A percentile compares a stretch with the other conserved stretches of the same genome.
phyloP scores from a whole-genome alignment of 805 yeast species.

The Teunomyces stri region DNA sequence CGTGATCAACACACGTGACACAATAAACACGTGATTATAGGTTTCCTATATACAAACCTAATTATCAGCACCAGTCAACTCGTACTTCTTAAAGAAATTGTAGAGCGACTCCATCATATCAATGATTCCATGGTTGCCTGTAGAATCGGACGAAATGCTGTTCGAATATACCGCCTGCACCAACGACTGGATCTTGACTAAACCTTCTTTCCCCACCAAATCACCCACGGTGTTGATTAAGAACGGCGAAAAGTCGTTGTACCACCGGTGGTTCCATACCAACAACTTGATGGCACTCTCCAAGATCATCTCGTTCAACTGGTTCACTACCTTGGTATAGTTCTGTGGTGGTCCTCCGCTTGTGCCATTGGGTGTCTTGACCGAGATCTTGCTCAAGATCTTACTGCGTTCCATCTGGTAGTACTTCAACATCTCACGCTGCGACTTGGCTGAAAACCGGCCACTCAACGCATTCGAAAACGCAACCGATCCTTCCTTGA shows the following conservation, averaged over 20 bases:
- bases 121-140: constrained; percentile 51
- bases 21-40: too few species aligned
- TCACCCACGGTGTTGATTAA: constrained; percentile 56
- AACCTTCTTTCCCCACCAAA: constrained; percentile 73
- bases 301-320: constrained; percentile 56
- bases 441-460: constrained; percentile 79
- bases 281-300: constrained; percentile 70
- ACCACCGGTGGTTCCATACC: constrained; percentile 99
- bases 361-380: constrained; percentile 6
- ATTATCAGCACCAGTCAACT: constrained; percentile 44
- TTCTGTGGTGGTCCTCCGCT: constrained; percentile 21
- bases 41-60: constrained; percentile 4
- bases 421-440: constrained; percentile 68
- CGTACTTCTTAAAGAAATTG: constrained; percentile 44
- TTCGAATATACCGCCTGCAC: constrained; percentile 63
- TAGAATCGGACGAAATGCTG: constrained; percentile 14
- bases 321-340: constrained; percentile 37
- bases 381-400: constrained; percentile 28
- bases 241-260: constrained; percentile 79
- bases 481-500: constrained; percentile 84
- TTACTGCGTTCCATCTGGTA: constrained; percentile 52
- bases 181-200: constrained; percentile 71
- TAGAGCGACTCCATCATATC: constrained; percentile 55
- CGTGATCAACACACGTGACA: too few species aligned
- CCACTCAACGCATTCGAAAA: constrained; percentile 67